Evolutionary conservation across 306 rosid genomes (phyloP), one percentile per base, ranked within the genome.

Genomic region (Ormosia semicastrata): DNA sequence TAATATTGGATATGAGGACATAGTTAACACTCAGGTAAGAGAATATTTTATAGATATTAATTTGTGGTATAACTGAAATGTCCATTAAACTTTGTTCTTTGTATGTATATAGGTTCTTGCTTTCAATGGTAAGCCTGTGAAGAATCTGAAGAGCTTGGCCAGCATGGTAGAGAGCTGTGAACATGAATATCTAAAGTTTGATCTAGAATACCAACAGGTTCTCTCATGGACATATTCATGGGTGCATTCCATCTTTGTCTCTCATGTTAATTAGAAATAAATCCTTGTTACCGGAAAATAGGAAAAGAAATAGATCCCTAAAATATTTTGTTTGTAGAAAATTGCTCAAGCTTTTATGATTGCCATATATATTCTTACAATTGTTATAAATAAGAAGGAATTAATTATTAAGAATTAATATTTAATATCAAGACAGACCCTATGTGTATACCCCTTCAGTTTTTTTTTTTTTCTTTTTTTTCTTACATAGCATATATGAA

Each of bases 141-240:
- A 90, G 86, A 93, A 91, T 87, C 89, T 93, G 81, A 91, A 86
- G 87, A 76, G 67, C 87, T 88, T 94, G 87, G 93, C 90, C 57
- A 82, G 33, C 81, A 94, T 93, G 98, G 98, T 94, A 0, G 97
- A 91, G 83, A 84, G 83, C 63, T 91, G 98, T 8, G 60, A 85
- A 3, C 93, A 90, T 66, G 97, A 90, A 69, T 94, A 83, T 82
- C 57, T 94, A 70, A 92, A 88, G 88, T 94, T 94, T 72, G 94
- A 94, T 80, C 86, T 94, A 71, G 98, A 91, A 72, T 90, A 91
- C 85, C 92, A 94, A 85, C 97, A 93, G 97, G 98, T 93, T 58
- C 44, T 36, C 76, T 76, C 62, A 33, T 8, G 40, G 15, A 68
- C 66, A 4, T 60, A 30, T 30, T 34, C 36, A 30, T 82, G 7